Evolutionary conservation across 176 grass and related monocot species (phyloP).

Genomic region (Oryza longistaminata): DNA sequence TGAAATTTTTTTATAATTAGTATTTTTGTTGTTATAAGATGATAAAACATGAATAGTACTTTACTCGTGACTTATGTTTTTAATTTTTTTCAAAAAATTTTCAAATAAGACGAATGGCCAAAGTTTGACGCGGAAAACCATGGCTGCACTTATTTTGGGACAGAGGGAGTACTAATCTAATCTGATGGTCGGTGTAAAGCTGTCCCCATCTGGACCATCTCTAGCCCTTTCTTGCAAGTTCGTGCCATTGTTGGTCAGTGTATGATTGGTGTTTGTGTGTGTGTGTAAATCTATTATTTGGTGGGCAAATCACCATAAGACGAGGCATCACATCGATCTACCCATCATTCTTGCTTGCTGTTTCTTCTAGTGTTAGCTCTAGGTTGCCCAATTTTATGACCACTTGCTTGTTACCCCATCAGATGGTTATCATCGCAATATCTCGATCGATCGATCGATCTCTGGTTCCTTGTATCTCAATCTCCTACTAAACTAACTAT

Average conservation of each 20-base stretch:
- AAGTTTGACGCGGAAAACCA: no score
- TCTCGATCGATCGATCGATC: not conserved
- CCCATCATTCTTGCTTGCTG: not conserved
- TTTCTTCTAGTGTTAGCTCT: not conserved
- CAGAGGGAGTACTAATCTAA: no score
- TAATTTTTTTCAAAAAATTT: no score
- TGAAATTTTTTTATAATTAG: no score
- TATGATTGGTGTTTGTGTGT: not conserved
- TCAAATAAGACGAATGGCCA: no score
- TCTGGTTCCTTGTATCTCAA: not conserved
- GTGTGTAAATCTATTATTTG: not conserved
- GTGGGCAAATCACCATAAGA: not conserved
- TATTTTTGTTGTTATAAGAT: no score
- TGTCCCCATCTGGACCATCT: not conserved
- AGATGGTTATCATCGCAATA: not conserved
- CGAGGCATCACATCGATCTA: not conserved
- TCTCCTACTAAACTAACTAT: not conserved
- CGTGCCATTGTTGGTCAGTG: not conserved
- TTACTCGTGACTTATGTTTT: no score
- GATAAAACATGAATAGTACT: no score
- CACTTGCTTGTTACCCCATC: slow-evolving; percentile 13
- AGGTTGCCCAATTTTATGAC: not conserved
- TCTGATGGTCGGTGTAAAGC: not conserved
- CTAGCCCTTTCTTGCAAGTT: not conserved
- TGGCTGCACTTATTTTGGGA: no score